A percentile compares a stretch with the other conserved stretches of the same genome.
These are phyloP conservation scores for Amaranthus hypochondriacus DNA, from an alignment of 148 eudicot genomes.

Conservation along the genomic window DNA sequence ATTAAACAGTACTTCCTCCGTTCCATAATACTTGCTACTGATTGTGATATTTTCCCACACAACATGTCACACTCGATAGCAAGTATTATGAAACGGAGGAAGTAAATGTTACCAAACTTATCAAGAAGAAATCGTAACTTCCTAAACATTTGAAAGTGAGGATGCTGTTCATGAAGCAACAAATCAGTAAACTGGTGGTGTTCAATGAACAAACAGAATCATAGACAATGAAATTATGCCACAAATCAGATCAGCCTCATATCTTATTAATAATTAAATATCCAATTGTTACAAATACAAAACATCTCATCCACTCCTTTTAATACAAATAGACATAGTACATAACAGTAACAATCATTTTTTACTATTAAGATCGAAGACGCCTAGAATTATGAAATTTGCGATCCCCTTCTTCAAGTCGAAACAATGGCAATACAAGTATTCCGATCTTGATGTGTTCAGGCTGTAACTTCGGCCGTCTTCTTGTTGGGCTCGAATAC, in stretches of 20 bases:
- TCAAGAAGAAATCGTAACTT: no score
- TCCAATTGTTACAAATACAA: slow-evolving; percentile 32
- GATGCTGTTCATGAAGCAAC: no score
- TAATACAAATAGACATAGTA: slow-evolving; percentile 13
- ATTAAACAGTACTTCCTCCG: no score
- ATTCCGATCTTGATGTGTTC: not conserved
- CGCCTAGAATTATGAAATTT: slow-evolving; percentile 8
- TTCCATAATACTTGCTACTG: no score
- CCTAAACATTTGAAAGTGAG: no score
- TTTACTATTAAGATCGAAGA: not conserved
- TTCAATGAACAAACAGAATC: not conserved
- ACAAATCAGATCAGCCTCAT: not conserved
- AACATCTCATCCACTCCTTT: not conserved
- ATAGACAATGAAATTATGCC: not conserved
- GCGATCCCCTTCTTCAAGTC: not conserved
- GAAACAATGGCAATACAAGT: not conserved
- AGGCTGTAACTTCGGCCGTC: slow-evolving; percentile 21
- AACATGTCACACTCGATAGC: no score
- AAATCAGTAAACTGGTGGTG: no score
- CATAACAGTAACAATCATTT: slow-evolving; percentile 15
- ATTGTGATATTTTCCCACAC: no score
- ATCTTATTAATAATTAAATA: slow-evolving; percentile 10
- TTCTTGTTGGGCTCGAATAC: slow-evolving; percentile 76
- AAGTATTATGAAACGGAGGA: no score
- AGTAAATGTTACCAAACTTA: no score